Conservation (phyloP, 768 basidiomycete species). For the Amanita thiersii region DNA sequence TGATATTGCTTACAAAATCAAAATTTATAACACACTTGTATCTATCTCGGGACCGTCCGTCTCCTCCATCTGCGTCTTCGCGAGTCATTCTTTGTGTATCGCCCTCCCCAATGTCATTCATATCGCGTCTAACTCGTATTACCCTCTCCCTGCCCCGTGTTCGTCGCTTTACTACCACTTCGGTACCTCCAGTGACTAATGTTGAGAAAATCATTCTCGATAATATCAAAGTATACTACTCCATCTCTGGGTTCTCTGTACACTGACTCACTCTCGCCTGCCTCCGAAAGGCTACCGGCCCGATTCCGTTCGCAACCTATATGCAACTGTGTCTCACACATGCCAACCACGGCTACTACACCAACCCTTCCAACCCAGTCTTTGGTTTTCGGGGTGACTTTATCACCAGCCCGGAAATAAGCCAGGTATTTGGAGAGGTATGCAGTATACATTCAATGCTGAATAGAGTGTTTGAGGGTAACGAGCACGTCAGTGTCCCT, state of each 20-base stretch:
- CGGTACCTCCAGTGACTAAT: constrained; percentile 20
- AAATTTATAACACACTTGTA: no score
- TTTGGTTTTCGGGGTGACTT: constrained; percentile 91
- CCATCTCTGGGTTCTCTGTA: not conserved
- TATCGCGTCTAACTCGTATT: not conserved
- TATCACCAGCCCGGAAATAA: constrained; percentile 94
- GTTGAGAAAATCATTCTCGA: constrained; percentile 65
- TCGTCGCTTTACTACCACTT: constrained; percentile 1
- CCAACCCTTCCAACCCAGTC: constrained; percentile 60
- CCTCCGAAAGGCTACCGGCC: constrained; percentile 67
- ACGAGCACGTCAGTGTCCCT: constrained; percentile 23
- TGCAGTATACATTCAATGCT: constrained; percentile 14
- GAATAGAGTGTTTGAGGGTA: constrained; percentile 19
- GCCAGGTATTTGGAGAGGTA: constrained; percentile 95
- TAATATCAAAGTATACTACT: constrained; percentile 58
- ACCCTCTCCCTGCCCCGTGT: not conserved
- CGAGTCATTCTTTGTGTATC: no score
- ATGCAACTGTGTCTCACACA: constrained; percentile 90
- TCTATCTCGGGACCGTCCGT: no score
- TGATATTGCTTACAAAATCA: not conserved
- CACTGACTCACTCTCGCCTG: constrained; percentile 6
- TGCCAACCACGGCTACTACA: constrained; percentile 91
- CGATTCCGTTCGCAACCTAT: constrained; percentile 81
- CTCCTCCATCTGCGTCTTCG: not conserved
- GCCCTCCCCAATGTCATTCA: constrained; percentile 6